phyloP scores from a whole-genome alignment of 2,329 filamentous ascomycete genomes.

The Rutstroemia sydowiana region DNA sequence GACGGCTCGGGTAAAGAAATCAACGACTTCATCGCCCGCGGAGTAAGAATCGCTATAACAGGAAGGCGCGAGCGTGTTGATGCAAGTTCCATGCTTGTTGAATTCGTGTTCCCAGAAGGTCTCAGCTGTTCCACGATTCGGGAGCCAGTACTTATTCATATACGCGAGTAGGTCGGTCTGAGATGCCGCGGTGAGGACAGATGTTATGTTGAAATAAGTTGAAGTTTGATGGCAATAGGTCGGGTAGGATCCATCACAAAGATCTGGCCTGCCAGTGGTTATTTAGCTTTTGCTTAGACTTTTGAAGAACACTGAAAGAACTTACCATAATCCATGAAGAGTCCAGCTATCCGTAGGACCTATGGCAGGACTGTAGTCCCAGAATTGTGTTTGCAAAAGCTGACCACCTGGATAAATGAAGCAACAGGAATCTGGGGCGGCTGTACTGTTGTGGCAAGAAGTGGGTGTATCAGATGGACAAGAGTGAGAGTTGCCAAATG shows the following conservation, averaged over 20 bases:
- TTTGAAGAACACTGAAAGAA: neutral
- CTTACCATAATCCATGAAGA: constrained; percentile 48
- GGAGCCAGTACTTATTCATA: constrained; percentile 59
- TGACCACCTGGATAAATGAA: constrained; percentile 68
- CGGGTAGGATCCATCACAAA: constrained; percentile 65
- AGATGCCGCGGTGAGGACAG: constrained; percentile 49
- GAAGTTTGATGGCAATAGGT: constrained; percentile 56
- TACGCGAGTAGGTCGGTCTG: constrained; percentile 51
- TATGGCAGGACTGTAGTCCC: constrained; percentile 60
- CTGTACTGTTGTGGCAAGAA: constrained; percentile 58
- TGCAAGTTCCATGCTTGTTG: constrained; percentile 67
- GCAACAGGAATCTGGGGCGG: constrained; percentile 61
- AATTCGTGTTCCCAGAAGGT: constrained; percentile 66
- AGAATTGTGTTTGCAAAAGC: constrained; percentile 70
- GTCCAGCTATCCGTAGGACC: constrained; percentile 65
- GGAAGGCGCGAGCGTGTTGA: constrained; percentile 57
- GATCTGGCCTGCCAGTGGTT: constrained; percentile 39
- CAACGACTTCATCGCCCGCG: constrained; percentile 55
- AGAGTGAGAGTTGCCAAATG: constrained; percentile 19
- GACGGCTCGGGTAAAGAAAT: constrained; percentile 60
- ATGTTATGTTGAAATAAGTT: constrained; percentile 57
- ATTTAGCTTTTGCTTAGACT: constrained; percentile 35
- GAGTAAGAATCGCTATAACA: constrained; percentile 56
- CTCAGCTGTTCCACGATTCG: constrained; percentile 55
- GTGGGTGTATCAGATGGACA: constrained; percentile 31